phyloP scores from a whole-genome alignment of 805 yeast species.

The Yamadazyma phyllophila region DNA sequence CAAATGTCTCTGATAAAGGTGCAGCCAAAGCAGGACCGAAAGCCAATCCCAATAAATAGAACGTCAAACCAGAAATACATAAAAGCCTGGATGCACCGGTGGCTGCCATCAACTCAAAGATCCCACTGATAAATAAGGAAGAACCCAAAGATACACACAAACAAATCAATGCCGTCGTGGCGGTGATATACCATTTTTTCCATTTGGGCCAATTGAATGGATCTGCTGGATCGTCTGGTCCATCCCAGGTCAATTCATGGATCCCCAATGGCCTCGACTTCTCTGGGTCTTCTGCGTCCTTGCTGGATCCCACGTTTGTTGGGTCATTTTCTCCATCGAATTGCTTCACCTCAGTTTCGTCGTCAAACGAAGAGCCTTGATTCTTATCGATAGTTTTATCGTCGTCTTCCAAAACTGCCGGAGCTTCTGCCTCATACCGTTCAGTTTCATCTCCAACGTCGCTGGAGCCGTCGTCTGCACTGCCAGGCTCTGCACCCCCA shows the following conservation, averaged over 20 bases:
- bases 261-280: slow-evolving; percentile 12
- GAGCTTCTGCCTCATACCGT: too few relatives aligned
- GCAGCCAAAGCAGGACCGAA: slow-evolving; percentile 70
- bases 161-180: slow-evolving; percentile 63
- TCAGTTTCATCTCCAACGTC: too few relatives aligned
- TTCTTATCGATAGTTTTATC: slow-evolving; percentile 1
- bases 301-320: background rate
- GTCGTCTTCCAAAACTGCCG: background rate
- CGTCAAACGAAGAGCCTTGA: slow-evolving; percentile 3
- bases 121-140: slow-evolving; percentile 66
- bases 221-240: slow-evolving; percentile 57
- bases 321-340: background rate
- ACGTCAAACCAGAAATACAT: slow-evolving; percentile 65
- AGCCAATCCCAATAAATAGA: slow-evolving; percentile 70
- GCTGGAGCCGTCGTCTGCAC: background rate
- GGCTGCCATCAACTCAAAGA: slow-evolving; percentile 47
- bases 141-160: slow-evolving; percentile 74
- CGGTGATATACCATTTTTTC: slow-evolving; percentile 65
- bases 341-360: background rate
- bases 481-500: background rate
- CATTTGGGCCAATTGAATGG: slow-evolving; percentile 67
- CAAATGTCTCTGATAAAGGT: slow-evolving; percentile 68
- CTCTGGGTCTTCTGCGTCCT: background rate
- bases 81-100: slow-evolving; percentile 60
- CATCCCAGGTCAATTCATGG: slow-evolving; percentile 52